Conservation (phyloP, 495 filamentous ascomycete genomes). For the Xylaria telfairii region DNA sequence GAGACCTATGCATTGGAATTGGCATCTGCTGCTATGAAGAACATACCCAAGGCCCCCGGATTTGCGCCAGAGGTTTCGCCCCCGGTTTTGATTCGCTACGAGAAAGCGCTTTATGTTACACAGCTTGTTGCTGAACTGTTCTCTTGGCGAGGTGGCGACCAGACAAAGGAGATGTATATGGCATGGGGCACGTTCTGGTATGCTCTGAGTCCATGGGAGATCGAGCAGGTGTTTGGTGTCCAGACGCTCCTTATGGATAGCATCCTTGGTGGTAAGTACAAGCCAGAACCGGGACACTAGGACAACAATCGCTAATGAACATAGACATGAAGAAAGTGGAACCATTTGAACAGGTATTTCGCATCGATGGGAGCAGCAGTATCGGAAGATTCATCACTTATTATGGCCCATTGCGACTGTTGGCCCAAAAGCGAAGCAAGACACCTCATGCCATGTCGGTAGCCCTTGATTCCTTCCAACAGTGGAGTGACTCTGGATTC, state of each 20-base stretch:
- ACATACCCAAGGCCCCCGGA: not conserved
- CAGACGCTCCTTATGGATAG: not conserved
- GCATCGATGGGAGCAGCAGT: too few species aligned
- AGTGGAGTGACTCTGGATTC: not conserved
- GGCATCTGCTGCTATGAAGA: not conserved
- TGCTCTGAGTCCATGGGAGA: not conserved
- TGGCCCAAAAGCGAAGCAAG: too few species aligned
- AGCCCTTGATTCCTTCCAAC: not conserved
- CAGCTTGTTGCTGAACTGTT: not conserved
- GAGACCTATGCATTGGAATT: not conserved
- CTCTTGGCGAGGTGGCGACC: not conserved
- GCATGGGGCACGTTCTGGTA: conserved; percentile 13
- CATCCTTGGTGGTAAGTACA: not conserved
- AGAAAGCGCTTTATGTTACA: not conserved
- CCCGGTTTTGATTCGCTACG: not conserved
- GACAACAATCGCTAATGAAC: not conserved
- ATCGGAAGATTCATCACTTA: too few species aligned
- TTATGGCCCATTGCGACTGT: not conserved
- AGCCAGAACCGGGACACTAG: not conserved
- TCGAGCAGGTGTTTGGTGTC: conserved; percentile 4
- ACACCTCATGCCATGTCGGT: not conserved
- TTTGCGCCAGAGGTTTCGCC: not conserved
- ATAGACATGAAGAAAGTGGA: too few species aligned
- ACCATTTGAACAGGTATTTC: too few species aligned
- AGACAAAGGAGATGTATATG: not conserved